Conservation (phyloP, 495 filamentous ascomycete genomes). For the Aspergillus diversus region DNA sequence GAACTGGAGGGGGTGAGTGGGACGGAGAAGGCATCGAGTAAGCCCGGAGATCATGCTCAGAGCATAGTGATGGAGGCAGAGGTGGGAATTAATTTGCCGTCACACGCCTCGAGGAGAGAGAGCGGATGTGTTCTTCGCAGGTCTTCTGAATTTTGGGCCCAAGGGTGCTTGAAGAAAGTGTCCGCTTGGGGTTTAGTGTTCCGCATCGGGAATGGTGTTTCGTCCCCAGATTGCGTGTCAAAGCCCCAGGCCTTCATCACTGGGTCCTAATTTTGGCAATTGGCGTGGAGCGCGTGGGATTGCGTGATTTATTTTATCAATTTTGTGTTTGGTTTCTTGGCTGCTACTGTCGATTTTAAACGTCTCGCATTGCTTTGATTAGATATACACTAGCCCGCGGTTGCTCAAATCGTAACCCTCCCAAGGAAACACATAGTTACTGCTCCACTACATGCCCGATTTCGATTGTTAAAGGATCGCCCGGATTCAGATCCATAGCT, state of each 20-base stretch:
- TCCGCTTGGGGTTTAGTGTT: slow-evolving; percentile 19
- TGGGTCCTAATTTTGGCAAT: background rate
- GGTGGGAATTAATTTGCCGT: background rate
- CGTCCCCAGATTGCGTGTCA: background rate
- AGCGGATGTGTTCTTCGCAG: background rate
- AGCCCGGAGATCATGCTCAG: slow-evolving; percentile 32
- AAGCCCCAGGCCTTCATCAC: background rate
- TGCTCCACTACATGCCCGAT: slow-evolving; percentile 12
- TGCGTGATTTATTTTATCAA: no score
- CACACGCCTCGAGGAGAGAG: background rate
- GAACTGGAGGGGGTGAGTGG: slow-evolving; percentile 37
- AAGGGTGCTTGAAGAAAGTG: background rate
- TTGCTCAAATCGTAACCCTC: background rate
- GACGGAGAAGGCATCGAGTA: slow-evolving; percentile 48
- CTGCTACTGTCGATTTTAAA: background rate
- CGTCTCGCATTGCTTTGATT: background rate
- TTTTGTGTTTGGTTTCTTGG: no score
- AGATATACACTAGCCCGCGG: background rate
- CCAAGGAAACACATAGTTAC: background rate
- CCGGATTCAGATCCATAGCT: background rate
- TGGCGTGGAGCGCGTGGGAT: no score
- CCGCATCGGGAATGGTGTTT: slow-evolving; percentile 6
- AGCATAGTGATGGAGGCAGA: slow-evolving; percentile 32
- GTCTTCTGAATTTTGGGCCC: background rate
- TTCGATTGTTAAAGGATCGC: slow-evolving; percentile 15